Percentiles rank a stretch among this genome's conserved stretches.
Conservation (phyloP, 352 stramenopile genomes). For the Peronospora farinosa region DNA sequence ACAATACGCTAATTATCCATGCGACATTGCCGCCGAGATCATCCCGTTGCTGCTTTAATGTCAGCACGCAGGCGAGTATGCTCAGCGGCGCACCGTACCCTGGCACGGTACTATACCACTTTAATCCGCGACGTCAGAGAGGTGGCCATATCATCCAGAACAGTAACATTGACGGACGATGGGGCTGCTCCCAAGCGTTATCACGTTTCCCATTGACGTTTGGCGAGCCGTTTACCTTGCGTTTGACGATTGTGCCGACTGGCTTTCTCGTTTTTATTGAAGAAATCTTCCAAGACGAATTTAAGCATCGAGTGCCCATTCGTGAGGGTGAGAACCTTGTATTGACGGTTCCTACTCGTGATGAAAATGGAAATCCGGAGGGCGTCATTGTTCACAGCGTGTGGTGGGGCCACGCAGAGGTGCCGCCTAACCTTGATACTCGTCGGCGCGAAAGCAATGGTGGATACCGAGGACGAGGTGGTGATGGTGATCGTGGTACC, state of each 20-base stretch:
- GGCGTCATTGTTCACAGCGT: conserved; percentile 72
- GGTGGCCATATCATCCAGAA: conserved; percentile 72
- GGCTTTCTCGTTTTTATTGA: conserved; percentile 76
- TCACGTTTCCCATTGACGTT: conserved; percentile 63
- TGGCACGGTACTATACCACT: conserved; percentile 76
- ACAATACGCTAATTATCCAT: conserved; percentile 83
- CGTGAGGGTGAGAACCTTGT: conserved; percentile 77
- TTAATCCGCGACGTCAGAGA: conserved; percentile 61
- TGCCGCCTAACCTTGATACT: conserved; percentile 57
- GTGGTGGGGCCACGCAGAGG: conserved; percentile 78
- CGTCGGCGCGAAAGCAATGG: conserved; percentile 38
- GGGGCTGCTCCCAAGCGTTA: conserved; percentile 63
- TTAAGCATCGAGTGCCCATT: conserved; percentile 79
- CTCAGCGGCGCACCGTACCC: conserved; percentile 62
- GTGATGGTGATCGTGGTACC: conserved; percentile 36
- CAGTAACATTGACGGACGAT: conserved; percentile 76
- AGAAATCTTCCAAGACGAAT: conserved; percentile 79
- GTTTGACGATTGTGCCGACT: conserved; percentile 59
- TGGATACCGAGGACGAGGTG: conserved; percentile 28
- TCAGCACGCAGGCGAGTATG: conserved; percentile 68
- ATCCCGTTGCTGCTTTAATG: conserved; percentile 69
- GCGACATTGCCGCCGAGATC: conserved; percentile 58
- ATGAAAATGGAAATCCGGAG: conserved; percentile 70
- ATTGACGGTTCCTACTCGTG: conserved; percentile 61
- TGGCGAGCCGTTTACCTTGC: conserved; percentile 70